Base-by-base conservation (phyloP, 2,329 filamentous ascomycete genomes). In the Fusarium cyanostomum region DNA sequence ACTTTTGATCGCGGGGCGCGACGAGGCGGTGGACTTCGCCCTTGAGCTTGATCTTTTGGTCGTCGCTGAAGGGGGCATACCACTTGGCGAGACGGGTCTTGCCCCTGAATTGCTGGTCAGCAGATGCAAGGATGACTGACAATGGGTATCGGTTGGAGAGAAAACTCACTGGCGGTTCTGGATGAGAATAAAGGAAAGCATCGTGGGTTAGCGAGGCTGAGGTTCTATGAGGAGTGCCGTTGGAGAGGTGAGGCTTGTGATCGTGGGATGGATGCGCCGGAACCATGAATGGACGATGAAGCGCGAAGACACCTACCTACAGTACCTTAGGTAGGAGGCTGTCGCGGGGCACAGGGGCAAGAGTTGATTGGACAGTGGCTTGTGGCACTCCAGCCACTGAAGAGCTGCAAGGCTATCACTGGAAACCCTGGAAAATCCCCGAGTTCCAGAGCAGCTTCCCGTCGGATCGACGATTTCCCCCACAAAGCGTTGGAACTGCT, bases 1-100 rank as follows among this genome's bases (percentile, higher is more conserved):
- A 97, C 77, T 99, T 99, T 77, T 99, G 95, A 80, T 99, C 95
- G 74, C 95, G 92, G 7, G 95, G 95, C 0, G 95, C 95, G 61
- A 99, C 94, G 69, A 99, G 92, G 64, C 95, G 94, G 84, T 99
- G 95, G 72, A 98, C 92, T 82, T 99, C 95, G 85, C 95, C 95
- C 80, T 99, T 99, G 72, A 99, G 85, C 81, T 97, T 97, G 78
- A 99, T 92, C 83, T 99, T 99, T 78, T 99, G 93, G 78, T 98
- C 94, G 83, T 99, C 95, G 80, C 89, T 96, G 83, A 97, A 99
- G 62, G 95, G 94, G 69, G 91, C 92, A 83, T 99, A 99, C 94
- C 94, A 99, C 82, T 99, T 99, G 67, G 95, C 95, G 66, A 99
- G 86, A 71, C 95, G 91, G 71, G 95, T 99, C 83, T 99, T 99